Evolutionary conservation across 2,329 filamentous ascomycete genomes (phyloP), one percentile per base, ranked within the genome.

Genomic region (Claviceps arundinis): DNA sequence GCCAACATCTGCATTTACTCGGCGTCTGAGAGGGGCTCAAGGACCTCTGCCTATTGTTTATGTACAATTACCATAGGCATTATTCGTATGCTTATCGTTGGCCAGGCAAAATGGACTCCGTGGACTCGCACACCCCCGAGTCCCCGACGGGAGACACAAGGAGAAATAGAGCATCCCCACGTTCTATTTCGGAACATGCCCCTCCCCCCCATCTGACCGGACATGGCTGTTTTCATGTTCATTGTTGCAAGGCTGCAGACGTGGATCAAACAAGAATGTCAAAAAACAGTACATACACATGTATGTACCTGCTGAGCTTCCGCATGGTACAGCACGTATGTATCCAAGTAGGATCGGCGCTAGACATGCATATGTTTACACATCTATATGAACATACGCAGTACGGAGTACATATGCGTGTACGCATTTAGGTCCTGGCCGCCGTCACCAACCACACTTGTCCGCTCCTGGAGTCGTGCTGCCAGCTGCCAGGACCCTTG

Each of bases 151-250:
- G 19, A n/a, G 24, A 14, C 37, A 40, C 37, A 11, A 19, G 34
- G 30, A 26, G 38, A 44, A 24, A 37, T 40, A 24, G 24, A 52
- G 30, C 14, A 50, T 50, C 48, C 50, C 52, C 52, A 47, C 26
- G 45, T 50, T 47, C 52, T 53, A 53, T 53, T 53, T 53, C 50
- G 44, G 48, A 48, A 46, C 48, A 44, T 19, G 38, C 46, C 47
- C 34, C 40, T 6, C 44, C 44, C 44, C n/a, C 24, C 44, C 44
- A 30, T 22, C 19, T 22, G 50, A 45, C 42, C 22, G 30, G 19
- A 44, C 43, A 41, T 45, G 43, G 44, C 50, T 51, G 44, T 47
- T 46, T 46, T 46, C 43, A 26, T 47, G 37, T 14, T 40, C 42
- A 44, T 47, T 44, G 26, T 44, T 44, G n/a, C 48, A 44, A 41